These are phyloP conservation scores for Amaranthus cruentus DNA, from an alignment of 148 eudicot genomes.

Conservation along the genomic window DNA sequence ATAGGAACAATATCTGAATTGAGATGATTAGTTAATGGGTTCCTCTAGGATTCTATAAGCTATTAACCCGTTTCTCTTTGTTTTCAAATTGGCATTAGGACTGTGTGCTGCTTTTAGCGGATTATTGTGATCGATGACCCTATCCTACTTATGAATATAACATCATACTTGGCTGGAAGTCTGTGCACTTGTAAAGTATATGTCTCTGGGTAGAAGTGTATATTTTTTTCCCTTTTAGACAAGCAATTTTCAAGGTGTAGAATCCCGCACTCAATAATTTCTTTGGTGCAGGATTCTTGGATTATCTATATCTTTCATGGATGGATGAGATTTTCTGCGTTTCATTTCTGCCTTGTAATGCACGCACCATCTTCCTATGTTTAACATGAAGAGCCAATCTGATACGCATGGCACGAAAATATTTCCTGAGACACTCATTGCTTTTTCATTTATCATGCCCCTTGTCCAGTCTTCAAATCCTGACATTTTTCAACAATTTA, in stretches of 20 bases:
- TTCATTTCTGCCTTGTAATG: slow-evolving; percentile 51
- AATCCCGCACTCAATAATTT: slow-evolving; percentile 58
- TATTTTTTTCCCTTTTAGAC: slow-evolving; percentile 36
- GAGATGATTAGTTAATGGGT: too few relatives aligned
- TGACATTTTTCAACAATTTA: slow-evolving; percentile 61
- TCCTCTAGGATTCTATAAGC: too few relatives aligned
- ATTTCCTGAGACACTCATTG: slow-evolving; percentile 55
- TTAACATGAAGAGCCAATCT: slow-evolving; percentile 57
- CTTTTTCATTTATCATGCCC: slow-evolving; percentile 72
- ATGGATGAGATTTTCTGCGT: slow-evolving; percentile 58
- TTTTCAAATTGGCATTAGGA: not conserved
- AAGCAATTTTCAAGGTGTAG: slow-evolving; percentile 34
- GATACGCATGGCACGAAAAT: slow-evolving; percentile 68
- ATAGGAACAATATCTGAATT: too few relatives aligned
- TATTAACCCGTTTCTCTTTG: not conserved
- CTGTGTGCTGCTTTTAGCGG: slow-evolving; percentile 8
- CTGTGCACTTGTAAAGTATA: slow-evolving; percentile 10
- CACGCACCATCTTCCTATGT: slow-evolving; percentile 52
- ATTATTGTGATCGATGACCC: not conserved
- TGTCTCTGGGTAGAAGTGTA: slow-evolving; percentile 24
- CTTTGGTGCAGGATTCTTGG: slow-evolving; percentile 78
- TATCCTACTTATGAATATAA: slow-evolving; percentile 4
- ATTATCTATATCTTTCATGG: slow-evolving; percentile 57
- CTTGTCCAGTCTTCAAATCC: slow-evolving; percentile 60
- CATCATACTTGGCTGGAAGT: slow-evolving; percentile 9